Evolutionary conservation across 1,139 yeast species (phyloP), one percentile per base, ranked within the genome.

Genomic region (Nakaseomyces nivariensis): DNA sequence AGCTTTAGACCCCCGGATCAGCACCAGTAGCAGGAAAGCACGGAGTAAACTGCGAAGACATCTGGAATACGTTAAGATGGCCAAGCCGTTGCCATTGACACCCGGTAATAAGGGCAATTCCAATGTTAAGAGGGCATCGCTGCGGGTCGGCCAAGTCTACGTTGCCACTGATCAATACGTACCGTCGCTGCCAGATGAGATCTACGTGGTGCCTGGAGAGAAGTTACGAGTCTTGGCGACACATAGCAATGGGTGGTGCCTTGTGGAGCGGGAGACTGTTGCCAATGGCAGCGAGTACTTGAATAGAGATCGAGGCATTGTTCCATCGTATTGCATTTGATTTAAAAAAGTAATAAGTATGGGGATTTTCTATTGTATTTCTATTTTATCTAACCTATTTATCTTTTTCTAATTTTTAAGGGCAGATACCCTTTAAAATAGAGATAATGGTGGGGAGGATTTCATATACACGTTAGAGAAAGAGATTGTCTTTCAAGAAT

Each of bases 221-320:
- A 54, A 46, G 43, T 66, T 67, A 5, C 58, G 58, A 48, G 56
- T 71, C 1, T 50, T 70, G n/a, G 70, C 72, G 1, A 60, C 62
- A 17, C 73, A 70, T 56, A 66, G 71, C 2, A 75, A 71, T 54
- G 74, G 74, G 3, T 72, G 75, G 75, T 71, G 74, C 51, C 53
- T 70, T 25, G 72, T 66, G 3, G 73, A 70, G 64, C 48, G 65
- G 67, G 31, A 32, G 17, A 10, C 22, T 4, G 37, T 43, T 29
- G 41, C 22, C 43, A 25, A 17, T 4, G 48, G 29, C 7, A 53
- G 50, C 38, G 51, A 52, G 9, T 69, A 70, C 48, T 51, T 69
- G 31, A 67, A 68, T 50, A 68, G 67, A 5, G 59, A 63, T 17
- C 61, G 72, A 49, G 74, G 74, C 4, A 69, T 70, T 36, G 60